Conservation (phyloP, 495 filamentous ascomycete species). For the Durotheca rogersii region DNA sequence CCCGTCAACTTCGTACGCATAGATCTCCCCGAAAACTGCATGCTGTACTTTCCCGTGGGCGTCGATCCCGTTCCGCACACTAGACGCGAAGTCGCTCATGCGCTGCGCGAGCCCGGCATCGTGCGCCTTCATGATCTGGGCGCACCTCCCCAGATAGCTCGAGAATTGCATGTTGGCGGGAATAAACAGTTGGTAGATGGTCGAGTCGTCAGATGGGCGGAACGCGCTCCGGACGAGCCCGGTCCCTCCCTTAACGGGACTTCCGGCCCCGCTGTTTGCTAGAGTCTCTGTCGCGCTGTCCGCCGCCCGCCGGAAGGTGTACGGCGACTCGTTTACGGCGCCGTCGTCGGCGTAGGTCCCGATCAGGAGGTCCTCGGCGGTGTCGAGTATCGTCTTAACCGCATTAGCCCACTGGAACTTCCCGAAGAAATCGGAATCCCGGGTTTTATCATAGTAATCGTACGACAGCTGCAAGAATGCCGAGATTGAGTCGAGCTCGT, state of each 20-base stretch:
- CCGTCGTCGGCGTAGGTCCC: conserved; percentile 60
- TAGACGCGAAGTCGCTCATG: conserved; percentile 51
- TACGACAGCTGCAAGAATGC: conserved; percentile 61
- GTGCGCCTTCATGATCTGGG: conserved; percentile 51
- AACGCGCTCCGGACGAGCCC: conserved; percentile 64
- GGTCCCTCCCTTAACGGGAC: conserved; percentile 57
- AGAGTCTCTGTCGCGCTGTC: conserved; percentile 60
- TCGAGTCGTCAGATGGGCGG: conserved; percentile 63
- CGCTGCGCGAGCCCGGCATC: conserved; percentile 43
- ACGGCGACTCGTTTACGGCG: conserved; percentile 50
- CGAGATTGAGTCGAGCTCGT: conserved; percentile 67
- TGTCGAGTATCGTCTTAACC: conserved; percentile 50
- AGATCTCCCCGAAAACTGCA: conserved; percentile 51
- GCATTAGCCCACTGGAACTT: conserved; percentile 55
- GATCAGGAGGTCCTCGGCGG: conserved; percentile 52
- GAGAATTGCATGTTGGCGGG: conserved; percentile 73
- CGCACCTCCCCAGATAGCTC: conserved; percentile 49
- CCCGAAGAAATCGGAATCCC: conserved; percentile 59
- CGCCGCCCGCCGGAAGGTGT: conserved; percentile 58
- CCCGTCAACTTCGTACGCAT: conserved; percentile 63
- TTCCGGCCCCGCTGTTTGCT: conserved; percentile 57
- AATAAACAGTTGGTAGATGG: conserved; percentile 59
- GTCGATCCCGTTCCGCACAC: conserved; percentile 51
- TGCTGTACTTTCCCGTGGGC: conserved; percentile 51
- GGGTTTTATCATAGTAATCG: conserved; percentile 60